Percentiles rank a stretch among this genome's conserved stretches.
These are phyloP conservation scores for Peniophora sp. DNA, from an alignment of 1,284 basidiomycete genomes.

Conservation along the genomic window DNA sequence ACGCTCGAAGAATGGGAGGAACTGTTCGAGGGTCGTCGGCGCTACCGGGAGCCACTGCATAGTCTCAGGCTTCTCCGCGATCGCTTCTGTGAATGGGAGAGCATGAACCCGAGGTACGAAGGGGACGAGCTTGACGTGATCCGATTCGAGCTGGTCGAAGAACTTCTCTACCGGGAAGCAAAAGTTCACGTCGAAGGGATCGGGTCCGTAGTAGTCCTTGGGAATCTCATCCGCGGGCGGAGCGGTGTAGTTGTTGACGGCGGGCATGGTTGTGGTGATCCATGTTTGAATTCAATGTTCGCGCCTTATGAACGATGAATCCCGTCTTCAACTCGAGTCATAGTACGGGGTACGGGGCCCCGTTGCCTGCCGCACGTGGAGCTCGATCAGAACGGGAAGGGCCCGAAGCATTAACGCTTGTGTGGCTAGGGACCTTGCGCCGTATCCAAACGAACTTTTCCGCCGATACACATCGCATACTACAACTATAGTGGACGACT, in stretches of 20 bases:
- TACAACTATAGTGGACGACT: too few relatives aligned
- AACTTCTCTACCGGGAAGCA: constrained; percentile 19
- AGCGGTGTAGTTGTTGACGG: neutral
- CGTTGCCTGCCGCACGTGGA: too few relatives aligned
- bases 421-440: too few relatives aligned
- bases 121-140: constrained; percentile 23
- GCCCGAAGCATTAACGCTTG: too few relatives aligned
- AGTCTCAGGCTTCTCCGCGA: neutral
- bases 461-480: too few relatives aligned
- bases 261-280: neutral
- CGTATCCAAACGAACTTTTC: too few relatives aligned
- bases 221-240: neutral
- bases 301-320: neutral
- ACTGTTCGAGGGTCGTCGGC: constrained; percentile 19
- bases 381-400: too few relatives aligned
- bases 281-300: neutral
- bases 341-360: too few relatives aligned
- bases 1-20: constrained; percentile 17
- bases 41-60: constrained; percentile 26
- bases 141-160: constrained; percentile 17
- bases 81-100: neutral
- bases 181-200: constrained; percentile 21
- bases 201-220: neutral
- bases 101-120: constrained; percentile 17
- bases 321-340: too few relatives aligned